These are phyloP conservation scores for Phaeotremella fagi DNA, from an alignment of 768 basidiomycete species.

Conservation along the genomic window DNA sequence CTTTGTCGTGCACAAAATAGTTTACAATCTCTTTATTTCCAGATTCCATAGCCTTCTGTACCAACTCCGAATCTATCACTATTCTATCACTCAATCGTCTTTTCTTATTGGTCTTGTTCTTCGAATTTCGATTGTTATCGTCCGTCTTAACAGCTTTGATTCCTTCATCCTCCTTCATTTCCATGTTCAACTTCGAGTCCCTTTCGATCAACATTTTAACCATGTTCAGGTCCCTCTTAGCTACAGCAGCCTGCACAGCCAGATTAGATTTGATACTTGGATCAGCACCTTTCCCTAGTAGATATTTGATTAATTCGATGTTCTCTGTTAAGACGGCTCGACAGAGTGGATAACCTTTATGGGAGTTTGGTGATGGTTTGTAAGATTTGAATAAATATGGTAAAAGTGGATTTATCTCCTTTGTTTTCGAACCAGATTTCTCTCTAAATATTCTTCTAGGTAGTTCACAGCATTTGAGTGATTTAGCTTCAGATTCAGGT, in stretches of 20 bases:
- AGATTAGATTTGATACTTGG: slow-evolving; percentile 60
- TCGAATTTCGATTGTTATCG: not conserved
- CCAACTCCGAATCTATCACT: slow-evolving; percentile 19
- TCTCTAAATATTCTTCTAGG: slow-evolving; percentile 28
- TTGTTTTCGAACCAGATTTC: slow-evolving; percentile 7
- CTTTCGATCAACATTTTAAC: slow-evolving; percentile 74
- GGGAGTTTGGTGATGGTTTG: slow-evolving; percentile 58
- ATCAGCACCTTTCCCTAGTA: slow-evolving; percentile 68
- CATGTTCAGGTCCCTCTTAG: slow-evolving; percentile 61
- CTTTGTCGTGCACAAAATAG: slow-evolving; percentile 46
- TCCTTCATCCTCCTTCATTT: not conserved
- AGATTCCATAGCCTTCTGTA: slow-evolving; percentile 32
- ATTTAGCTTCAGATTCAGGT: not conserved
- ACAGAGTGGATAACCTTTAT: slow-evolving; percentile 75
- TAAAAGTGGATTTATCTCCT: slow-evolving; percentile 30
- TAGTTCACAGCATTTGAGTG: slow-evolving; percentile 24
- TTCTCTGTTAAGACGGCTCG: slow-evolving; percentile 68
- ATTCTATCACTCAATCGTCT: slow-evolving; percentile 18
- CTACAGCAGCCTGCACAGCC: slow-evolving; percentile 72
- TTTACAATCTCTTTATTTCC: slow-evolving; percentile 40
- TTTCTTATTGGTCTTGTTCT: not conserved
- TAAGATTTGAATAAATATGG: slow-evolving; percentile 47
- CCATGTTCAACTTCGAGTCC: slow-evolving; percentile 18
- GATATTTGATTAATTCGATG: slow-evolving; percentile 61
- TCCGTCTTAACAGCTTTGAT: not conserved